Evolutionary conservation across 371 early-diverging fungal species (phyloP).

Genomic region (Lichtheimia corymbifera): DNA sequence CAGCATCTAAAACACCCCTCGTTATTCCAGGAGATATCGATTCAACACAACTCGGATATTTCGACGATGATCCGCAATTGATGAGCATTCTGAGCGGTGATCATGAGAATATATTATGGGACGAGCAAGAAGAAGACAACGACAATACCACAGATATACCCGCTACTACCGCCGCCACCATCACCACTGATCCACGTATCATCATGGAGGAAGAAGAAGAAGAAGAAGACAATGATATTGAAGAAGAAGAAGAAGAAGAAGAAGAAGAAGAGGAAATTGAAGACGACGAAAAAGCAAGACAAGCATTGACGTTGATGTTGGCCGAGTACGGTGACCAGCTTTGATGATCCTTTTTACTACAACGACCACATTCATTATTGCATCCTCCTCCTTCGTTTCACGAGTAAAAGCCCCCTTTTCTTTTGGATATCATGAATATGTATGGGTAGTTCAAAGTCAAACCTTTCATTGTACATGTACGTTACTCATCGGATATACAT

Average conservation of each 20-base stretch:
- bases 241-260: neutral
- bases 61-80: no score
- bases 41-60: no score
- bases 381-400: neutral
- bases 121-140: neutral
- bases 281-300: constrained; percentile 12
- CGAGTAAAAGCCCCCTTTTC: neutral
- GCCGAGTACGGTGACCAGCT: constrained; percentile 11
- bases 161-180: neutral
- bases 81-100: no score
- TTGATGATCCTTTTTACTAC: neutral
- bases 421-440: neutral
- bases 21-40: no score
- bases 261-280: neutral
- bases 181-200: neutral
- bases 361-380: neutral
- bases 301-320: constrained; percentile 16
- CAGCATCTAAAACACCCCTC: no score
- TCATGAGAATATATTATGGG: no score
- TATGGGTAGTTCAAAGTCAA: constrained; percentile 11
- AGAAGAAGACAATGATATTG: neutral
- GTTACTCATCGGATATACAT: neutral
- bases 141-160: neutral
- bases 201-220: no score
- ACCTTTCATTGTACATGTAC: constrained; percentile 3